Evolutionary conservation across 208 protist species (phyloP).

Genomic region (Crithidia sp.): DNA sequence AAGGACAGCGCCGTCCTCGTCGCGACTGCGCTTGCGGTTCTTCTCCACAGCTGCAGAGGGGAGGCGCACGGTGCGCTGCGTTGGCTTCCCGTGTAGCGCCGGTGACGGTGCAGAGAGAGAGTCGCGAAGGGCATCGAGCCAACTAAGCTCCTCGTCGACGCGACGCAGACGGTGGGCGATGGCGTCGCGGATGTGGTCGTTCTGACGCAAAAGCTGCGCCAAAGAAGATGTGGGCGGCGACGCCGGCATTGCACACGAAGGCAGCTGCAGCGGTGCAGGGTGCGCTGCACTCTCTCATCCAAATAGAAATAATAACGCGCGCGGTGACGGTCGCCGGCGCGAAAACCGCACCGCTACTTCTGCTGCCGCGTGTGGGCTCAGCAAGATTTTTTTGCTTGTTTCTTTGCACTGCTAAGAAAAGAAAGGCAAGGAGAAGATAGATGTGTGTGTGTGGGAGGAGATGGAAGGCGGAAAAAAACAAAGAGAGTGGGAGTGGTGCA

Average conservation of each 20-base stretch:
- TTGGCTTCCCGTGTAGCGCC: not conserved
- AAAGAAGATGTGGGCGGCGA: not conserved
- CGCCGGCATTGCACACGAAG: not conserved
- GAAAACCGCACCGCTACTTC: too few relatives aligned
- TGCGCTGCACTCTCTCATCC: too few relatives aligned
- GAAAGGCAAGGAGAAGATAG: too few relatives aligned
- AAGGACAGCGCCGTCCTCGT: not conserved
- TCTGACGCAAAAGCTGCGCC: constrained; percentile 3
- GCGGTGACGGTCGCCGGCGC: too few relatives aligned
- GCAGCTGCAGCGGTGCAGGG: too few relatives aligned
- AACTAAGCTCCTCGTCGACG: constrained; percentile 2
- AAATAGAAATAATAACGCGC: too few relatives aligned
- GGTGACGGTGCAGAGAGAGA: not conserved
- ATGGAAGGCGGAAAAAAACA: not conserved
- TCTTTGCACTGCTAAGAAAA: too few relatives aligned
- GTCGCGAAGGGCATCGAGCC: constrained; percentile 21
- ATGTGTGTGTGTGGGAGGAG: too few relatives aligned
- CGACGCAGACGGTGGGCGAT: constrained; percentile 9
- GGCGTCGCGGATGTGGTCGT: not conserved
- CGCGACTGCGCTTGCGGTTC: constrained; percentile 6
- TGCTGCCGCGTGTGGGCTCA: too few relatives aligned
- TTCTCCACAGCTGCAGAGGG: not conserved
- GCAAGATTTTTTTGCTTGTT: too few relatives aligned
- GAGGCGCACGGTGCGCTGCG: not conserved
- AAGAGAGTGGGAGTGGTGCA: not conserved